Evolutionary conservation across 208 protist genomes (phyloP).

Genomic region (Naegleria gruberi): DNA sequence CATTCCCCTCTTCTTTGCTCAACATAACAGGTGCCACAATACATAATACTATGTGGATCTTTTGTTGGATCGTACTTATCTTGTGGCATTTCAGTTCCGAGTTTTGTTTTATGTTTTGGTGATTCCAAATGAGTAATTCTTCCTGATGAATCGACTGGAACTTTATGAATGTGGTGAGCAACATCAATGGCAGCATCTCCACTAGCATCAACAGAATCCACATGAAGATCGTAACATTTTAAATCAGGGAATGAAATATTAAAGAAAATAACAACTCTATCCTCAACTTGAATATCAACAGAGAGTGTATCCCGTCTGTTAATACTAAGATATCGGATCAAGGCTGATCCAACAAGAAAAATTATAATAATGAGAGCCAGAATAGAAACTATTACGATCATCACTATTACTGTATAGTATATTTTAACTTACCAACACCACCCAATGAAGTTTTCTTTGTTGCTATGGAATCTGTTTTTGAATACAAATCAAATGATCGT

Average conservation of each 20-base stretch:
- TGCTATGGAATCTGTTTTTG: neutral
- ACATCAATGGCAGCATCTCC: conserved; percentile 44
- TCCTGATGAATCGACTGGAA: conserved; percentile 40
- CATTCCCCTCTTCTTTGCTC: conserved; percentile 46
- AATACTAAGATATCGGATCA: conserved; percentile 53
- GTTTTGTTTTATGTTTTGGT: conserved; percentile 44
- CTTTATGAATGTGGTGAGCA: conserved; percentile 48
- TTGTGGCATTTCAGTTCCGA: conserved; percentile 41
- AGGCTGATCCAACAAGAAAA: conserved; percentile 53
- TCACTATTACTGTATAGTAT: neutral
- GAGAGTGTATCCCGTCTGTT: conserved; percentile 57
- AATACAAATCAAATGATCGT: neutral
- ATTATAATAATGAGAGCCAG: conserved; percentile 47
- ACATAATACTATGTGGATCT: conserved; percentile 3
- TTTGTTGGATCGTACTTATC: conserved; percentile 44
- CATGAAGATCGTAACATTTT: conserved; percentile 60
- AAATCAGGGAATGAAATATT: conserved; percentile 64
- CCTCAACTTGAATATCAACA: conserved; percentile 55
- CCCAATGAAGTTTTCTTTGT: neutral
- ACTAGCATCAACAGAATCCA: conserved; percentile 63
- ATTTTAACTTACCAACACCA: neutral
- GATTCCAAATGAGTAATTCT: conserved; percentile 41
- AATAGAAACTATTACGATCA: conserved; percentile 41
- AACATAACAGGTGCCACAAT: conserved; percentile 67
- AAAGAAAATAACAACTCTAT: conserved; percentile 52